Percentiles rank a stretch among this genome's conserved stretches.
Conservation (phyloP, 805 yeast genomes). For the Komagataella kurtzmanii region DNA sequence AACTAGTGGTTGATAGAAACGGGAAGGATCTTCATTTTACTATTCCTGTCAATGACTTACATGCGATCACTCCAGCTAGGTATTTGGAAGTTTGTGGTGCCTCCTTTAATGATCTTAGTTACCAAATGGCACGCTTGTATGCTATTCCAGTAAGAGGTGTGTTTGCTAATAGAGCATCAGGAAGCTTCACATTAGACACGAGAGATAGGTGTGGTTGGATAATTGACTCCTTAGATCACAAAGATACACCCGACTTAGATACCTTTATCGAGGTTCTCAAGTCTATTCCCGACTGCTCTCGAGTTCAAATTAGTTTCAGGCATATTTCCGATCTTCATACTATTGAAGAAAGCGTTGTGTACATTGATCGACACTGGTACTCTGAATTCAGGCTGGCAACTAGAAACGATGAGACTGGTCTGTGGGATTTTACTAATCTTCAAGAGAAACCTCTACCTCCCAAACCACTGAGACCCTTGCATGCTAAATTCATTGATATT, state of each 20-base stretch:
- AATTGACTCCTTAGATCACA: conserved; percentile 63
- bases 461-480: conserved; percentile 33
- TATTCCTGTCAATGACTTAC: conserved; percentile 61
- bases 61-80: conserved; percentile 69
- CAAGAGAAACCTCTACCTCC: conserved; percentile 56
- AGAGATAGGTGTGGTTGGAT: conserved; percentile 68
- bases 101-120: conserved; percentile 71
- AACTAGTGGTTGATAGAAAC: conserved; percentile 57
- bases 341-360: conserved; percentile 49
- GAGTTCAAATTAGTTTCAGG: conserved; percentile 58
- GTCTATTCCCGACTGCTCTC: conserved; percentile 58
- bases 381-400: conserved; percentile 55
- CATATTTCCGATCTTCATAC: conserved; percentile 75
- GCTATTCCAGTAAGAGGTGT: conserved; percentile 82
- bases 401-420: conserved; percentile 40
- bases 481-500: conserved; percentile 58
- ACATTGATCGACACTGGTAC: conserved; percentile 79
- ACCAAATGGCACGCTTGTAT: conserved; percentile 77
- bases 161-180: conserved; percentile 62
- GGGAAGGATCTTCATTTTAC: conserved; percentile 40
- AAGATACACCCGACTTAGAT: conserved; percentile 61
- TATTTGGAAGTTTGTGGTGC: conserved; percentile 81
- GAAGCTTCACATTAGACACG: conserved; percentile 51
- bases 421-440: conserved; percentile 39
- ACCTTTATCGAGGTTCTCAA: conserved; percentile 70